Percentiles rank a stretch among this genome's conserved stretches.
phyloP scores from a whole-genome alignment of 2,329 filamentous ascomycete genomes.

The Ophiostoma australiae region DNA sequence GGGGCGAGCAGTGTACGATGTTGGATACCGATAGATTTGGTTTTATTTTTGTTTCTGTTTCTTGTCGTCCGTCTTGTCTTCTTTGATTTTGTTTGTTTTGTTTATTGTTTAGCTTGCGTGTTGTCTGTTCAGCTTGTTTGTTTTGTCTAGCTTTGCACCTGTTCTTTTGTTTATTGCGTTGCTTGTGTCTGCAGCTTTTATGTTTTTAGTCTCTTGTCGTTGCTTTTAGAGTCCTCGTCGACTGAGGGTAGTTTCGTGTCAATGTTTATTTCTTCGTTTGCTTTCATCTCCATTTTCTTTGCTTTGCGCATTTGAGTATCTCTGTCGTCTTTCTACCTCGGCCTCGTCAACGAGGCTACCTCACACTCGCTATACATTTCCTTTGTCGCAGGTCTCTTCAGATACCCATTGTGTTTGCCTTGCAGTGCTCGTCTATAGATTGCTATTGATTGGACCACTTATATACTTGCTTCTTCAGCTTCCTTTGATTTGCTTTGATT shows the following conservation, averaged over 20 bases:
- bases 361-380: not conserved
- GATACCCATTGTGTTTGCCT: not conserved
- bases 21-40: constrained; percentile 15
- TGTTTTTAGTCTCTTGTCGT: not conserved
- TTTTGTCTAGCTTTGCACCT: not conserved
- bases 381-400: constrained; percentile 8
- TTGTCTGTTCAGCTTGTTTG: not conserved
- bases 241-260: constrained; percentile 1
- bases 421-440: not conserved
- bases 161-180: not conserved
- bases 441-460: not conserved
- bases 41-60: not conserved
- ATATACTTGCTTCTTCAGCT: too few relatives aligned
- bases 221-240: not conserved
- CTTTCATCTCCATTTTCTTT: not conserved
- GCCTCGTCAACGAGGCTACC: not conserved
- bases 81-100: not conserved
- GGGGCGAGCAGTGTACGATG: constrained; percentile 16
- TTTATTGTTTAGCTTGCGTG: not conserved
- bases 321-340: not conserved
- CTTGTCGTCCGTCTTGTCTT: not conserved
- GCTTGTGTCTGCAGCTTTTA: not conserved
- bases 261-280: not conserved
- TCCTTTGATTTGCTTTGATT: not conserved
- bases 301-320: not conserved